Base-by-base conservation (phyloP, 192 early-diverging fungal genomes). In the Coemansia sp. region DNA sequence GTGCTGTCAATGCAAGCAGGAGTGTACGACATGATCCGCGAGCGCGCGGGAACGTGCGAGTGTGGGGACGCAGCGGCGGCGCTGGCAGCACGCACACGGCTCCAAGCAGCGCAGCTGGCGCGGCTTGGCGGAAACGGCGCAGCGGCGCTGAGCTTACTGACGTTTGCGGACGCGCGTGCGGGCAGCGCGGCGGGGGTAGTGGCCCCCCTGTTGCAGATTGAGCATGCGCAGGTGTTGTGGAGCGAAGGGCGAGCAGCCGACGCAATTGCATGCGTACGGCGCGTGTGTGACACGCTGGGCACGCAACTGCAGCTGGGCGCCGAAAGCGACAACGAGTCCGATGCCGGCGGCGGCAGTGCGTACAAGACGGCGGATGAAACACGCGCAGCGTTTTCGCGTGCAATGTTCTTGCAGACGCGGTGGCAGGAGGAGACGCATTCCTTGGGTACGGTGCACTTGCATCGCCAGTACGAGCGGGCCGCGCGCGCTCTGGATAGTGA, bases 191-290 rank as follows among this genome's bases (percentile, higher is more conserved):
- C 56, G 9, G 49, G 59, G 8, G 48, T 52, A 11, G 48, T 75
- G 20, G 53, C 60, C 8, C 64, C 60, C 17, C 51, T 58, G 10
- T 19, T 77, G 46, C 74, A 70, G 60, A 67, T 58, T 21, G 74
- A 77, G 53, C 67, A 62, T 14, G 62, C 74, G 7, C 67, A 70
- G 43, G 69, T 77, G 5, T 42, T 77, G 30, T 77, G 74, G 74
- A 59, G 67, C 21, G 74, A 77, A 20, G 74, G 74, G 3, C 56
- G 56, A 17, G 26, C 59, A 3, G 53, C 62, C 19, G 67, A 69
- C 26, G 74, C 74, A 21, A 77, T 77, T 23, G 28, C 74, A 2
- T 34, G 48, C 3, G 60, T 70, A 17, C 38, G 60, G 17, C 74
- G 63, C 14, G 67, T 70, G 1, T 34, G 21, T 26, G 36, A 17